A percentile compares a stretch with the other conserved stretches of the same genome.
Evolutionary conservation across 257 asterid species (phyloP).

Genomic region (Lycium ferocissimum): DNA sequence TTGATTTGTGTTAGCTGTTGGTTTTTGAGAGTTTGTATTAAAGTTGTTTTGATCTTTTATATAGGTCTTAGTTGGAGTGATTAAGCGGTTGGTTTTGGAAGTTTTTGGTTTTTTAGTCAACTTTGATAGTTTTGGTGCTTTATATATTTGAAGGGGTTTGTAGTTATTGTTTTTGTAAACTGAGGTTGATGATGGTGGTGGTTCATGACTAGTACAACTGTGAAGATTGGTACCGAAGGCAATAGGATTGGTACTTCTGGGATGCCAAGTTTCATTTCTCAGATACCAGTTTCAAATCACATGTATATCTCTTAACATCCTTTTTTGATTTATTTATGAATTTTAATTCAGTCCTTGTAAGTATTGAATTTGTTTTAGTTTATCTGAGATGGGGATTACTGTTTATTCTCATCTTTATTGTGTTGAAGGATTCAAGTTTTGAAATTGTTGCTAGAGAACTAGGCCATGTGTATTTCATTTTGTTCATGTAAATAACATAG

Average conservation of each 20-base stretch:
- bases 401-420: neutral
- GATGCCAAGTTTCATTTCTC: slow-evolving; percentile 91
- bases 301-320: slow-evolving; percentile 48
- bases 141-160: slow-evolving; percentile 27
- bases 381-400: neutral
- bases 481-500: neutral
- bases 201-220: slow-evolving; percentile 51
- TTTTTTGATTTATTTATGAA: neutral
- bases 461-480: neutral
- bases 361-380: neutral
- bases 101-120: slow-evolving; percentile 22
- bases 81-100: slow-evolving; percentile 36
- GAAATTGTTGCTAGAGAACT: neutral
- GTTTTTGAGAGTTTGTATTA: slow-evolving; percentile 27
- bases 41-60: slow-evolving; percentile 37
- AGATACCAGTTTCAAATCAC: slow-evolving; percentile 58
- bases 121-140: slow-evolving; percentile 26
- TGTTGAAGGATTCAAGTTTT: neutral
- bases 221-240: slow-evolving; percentile 60
- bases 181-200: slow-evolving; percentile 48
- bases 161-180: neutral
- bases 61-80: neutral
- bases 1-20: slow-evolving; percentile 48
- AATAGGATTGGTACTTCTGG: slow-evolving; percentile 51
- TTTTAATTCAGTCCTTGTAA: neutral